Base-by-base conservation (phyloP, 164 flowering plant species). In the Euptelea pleiosperma region DNA sequence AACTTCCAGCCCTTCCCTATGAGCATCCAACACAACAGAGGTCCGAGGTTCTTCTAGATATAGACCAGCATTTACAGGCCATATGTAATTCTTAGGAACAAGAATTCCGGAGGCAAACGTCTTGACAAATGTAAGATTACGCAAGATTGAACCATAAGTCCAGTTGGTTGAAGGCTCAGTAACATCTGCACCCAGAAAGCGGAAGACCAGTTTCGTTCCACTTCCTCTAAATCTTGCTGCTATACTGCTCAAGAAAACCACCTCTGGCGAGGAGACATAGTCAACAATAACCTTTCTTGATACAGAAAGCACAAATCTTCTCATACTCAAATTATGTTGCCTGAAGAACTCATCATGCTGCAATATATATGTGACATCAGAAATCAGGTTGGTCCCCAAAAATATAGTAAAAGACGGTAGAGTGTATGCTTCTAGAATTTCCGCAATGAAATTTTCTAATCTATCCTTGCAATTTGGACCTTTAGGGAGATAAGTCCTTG, bases 91-190 rank as follows among this genome's bases (percentile, higher is more conserved):
- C 74, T 88, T 93, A 2, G 96, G 95, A 52, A 93, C 82, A 60
- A 93, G 74, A 58, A 91, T 85, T 70, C 97, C 97, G 28, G 89
- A 78, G 28, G 96, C 93, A 79, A 88, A 86, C 7, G 86, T 79
- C 78, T 79, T 88, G 68, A 93, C 69, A 48, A 74, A 77, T 14
- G 95, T 78, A 24, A 93, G 87, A 73, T 93, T 93, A 16, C 69
- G 70, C 67, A 80, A 54, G 25, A 90, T 84, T 56, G 96, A 79
- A 28, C 70, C 77, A 55, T 88, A 93, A 25, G 89, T 83, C 65
- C 79, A 86, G 66, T 88, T 88, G 50, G 91, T 86, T 47, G 92
- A 53, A 54, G 86, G 89, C 55, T 93, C 99, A 14, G 46, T 53
- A 3, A 39, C 79, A 49, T 63, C 60, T 46, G 45, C 54, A 28